A percentile compares a stretch with the other conserved stretches of the same genome.
These are phyloP conservation scores for Rubroboletus pulcherrimus DNA, from an alignment of 768 basidiomycete species.

Conservation along the genomic window DNA sequence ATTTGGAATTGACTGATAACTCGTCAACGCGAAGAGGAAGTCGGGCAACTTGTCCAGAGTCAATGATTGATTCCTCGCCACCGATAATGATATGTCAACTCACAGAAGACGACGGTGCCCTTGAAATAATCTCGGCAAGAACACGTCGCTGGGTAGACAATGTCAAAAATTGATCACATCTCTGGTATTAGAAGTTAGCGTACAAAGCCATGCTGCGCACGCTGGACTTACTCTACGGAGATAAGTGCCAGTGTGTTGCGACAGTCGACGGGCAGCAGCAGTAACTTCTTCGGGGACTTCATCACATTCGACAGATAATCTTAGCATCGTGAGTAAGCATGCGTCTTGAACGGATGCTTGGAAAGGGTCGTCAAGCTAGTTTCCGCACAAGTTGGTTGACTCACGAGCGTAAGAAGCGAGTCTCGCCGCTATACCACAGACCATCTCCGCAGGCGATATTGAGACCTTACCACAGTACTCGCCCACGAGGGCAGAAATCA, in stretches of 20 bases:
- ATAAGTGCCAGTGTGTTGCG: constrained; percentile 45
- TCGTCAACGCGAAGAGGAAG: constrained; percentile 52
- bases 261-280: constrained; percentile 40
- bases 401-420: constrained; percentile 43
- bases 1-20: constrained; percentile 20
- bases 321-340: constrained; percentile 66
- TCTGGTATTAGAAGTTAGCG: constrained; percentile 37
- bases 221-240: constrained; percentile 50
- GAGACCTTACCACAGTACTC: constrained; percentile 54
- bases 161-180: constrained; percentile 65
- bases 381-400: constrained; percentile 25
- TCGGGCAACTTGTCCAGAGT: constrained; percentile 59
- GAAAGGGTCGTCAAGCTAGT: neutral
- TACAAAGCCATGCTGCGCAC: neutral
- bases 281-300: constrained; percentile 46
- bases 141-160: constrained; percentile 42
- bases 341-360: constrained; percentile 72
- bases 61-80: constrained; percentile 3
- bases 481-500: constrained; percentile 64
- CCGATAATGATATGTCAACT: constrained; percentile 17
- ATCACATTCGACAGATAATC: constrained; percentile 57
- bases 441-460: constrained; percentile 45
- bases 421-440: constrained; percentile 43
- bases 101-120: constrained; percentile 56
- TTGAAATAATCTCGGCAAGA: constrained; percentile 45